phyloP scores from a whole-genome alignment of 177 flowering plant species.

The Vitis hybrid region DNA sequence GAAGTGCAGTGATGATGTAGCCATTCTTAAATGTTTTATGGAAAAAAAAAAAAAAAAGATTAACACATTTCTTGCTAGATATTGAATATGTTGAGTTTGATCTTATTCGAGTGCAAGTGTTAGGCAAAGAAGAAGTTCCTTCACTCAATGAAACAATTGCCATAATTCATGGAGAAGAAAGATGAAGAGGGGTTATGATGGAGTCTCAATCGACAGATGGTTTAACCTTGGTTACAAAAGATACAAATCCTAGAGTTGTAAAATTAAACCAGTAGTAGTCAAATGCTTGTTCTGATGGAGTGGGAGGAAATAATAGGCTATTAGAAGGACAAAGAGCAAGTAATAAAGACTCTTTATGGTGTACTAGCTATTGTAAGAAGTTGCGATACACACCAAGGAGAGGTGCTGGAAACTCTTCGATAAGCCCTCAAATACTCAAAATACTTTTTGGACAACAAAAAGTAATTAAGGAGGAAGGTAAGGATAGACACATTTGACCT shows the following conservation, averaged over 20 bases:
- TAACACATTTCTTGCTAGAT: neutral
- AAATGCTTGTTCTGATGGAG: neutral
- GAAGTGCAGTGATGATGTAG: no score
- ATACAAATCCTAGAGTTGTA: neutral
- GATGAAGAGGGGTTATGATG: no score
- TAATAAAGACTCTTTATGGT: neutral
- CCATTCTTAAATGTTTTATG: neutral
- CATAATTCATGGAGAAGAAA: no score
- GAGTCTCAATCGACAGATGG: neutral
- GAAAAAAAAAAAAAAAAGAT: neutral
- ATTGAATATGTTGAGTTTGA: neutral
- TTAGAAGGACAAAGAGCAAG: neutral
- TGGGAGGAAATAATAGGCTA: neutral
- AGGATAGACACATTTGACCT: no score
- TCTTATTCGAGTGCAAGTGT: neutral
- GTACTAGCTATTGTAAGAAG: neutral
- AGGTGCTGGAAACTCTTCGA: neutral
- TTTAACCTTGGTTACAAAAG: neutral
- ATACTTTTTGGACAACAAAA: neutral
- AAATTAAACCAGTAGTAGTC: neutral
- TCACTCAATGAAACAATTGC: no score
- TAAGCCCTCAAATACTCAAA: neutral
- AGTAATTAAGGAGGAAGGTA: neutral
- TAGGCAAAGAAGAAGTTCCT: neutral
- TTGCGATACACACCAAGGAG: neutral